Conservation (phyloP, 352 stramenopile genomes). For the Peronospora belbahrii region DNA sequence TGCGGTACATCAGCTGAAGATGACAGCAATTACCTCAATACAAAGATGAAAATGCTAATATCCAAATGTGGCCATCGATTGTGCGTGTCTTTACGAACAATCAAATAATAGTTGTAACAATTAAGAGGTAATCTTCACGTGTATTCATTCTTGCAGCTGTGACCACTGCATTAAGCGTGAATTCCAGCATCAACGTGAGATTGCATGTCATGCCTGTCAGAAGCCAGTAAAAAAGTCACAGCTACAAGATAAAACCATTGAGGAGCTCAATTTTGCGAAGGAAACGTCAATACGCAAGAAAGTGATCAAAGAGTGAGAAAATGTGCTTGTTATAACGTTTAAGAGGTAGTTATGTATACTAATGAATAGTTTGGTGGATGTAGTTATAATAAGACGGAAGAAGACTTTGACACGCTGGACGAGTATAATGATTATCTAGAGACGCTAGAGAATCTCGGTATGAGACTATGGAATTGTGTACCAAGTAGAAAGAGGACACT, state of each 20-base stretch:
- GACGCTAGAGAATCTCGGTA: slow-evolving; percentile 80
- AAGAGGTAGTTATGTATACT: background rate
- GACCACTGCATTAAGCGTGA: slow-evolving; percentile 83
- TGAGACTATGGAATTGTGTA: slow-evolving; percentile 2
- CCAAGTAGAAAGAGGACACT: background rate
- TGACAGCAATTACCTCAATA: slow-evolving; percentile 86
- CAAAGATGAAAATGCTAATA: slow-evolving; percentile 90
- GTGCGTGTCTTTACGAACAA: slow-evolving; percentile 32
- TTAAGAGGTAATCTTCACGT: background rate
- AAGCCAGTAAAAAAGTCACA: slow-evolving; percentile 87
- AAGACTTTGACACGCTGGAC: slow-evolving; percentile 82
- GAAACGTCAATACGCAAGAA: slow-evolving; percentile 84
- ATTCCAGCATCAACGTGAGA: slow-evolving; percentile 84
- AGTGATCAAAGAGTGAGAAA: slow-evolving; percentile 69
- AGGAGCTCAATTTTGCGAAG: slow-evolving; percentile 84
- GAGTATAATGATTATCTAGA: slow-evolving; percentile 86
- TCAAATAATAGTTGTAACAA: background rate
- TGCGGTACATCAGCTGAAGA: slow-evolving; percentile 81
- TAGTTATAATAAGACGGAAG: slow-evolving; percentile 85
- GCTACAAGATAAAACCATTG: slow-evolving; percentile 84
- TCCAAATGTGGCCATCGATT: slow-evolving; percentile 86
- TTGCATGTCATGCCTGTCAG: slow-evolving; percentile 68
- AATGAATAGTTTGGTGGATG: background rate
- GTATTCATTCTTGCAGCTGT: slow-evolving; percentile 37
- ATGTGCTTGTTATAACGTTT: slow-evolving; percentile 3